Evolutionary conservation across 2,329 filamentous ascomycete genomes (phyloP).

Genomic region (Aspergillus hortae): DNA sequence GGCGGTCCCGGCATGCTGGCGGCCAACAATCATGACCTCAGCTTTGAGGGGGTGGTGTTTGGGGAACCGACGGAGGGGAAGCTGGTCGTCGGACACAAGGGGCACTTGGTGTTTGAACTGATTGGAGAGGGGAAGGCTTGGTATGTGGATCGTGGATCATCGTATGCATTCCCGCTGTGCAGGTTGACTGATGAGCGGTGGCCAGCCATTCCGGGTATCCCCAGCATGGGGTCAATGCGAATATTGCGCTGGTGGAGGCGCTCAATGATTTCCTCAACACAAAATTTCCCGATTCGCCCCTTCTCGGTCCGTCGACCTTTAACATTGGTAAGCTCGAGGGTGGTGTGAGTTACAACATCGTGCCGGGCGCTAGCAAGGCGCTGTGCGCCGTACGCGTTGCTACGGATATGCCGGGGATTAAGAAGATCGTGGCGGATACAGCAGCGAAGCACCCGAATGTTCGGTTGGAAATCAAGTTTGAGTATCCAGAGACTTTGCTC

Average conservation of each 20-base stretch:
- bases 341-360: constrained; percentile 39
- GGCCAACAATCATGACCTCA: constrained; percentile 42
- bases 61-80: constrained; percentile 56
- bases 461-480: constrained; percentile 33
- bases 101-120: constrained; percentile 34
- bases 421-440: constrained; percentile 29
- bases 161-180: background rate
- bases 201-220: constrained; percentile 38
- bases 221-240: constrained; percentile 29
- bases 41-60: constrained; percentile 49
- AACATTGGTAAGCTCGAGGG: constrained; percentile 40
- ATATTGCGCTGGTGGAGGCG: constrained; percentile 31
- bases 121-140: constrained; percentile 22
- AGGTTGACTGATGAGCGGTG: background rate
- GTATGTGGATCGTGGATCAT: background rate
- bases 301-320: constrained; percentile 40
- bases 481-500: constrained; percentile 37
- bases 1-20: constrained; percentile 55
- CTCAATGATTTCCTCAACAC: constrained; percentile 22
- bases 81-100: constrained; percentile 54
- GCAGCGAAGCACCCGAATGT: constrained; percentile 32
- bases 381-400: constrained; percentile 41
- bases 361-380: constrained; percentile 37
- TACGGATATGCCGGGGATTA: constrained; percentile 32
- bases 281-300: constrained; percentile 32